phyloP scores from a whole-genome alignment of 2,329 filamentous ascomycete genomes.

The Cladosporium austrohemisphaericum region DNA sequence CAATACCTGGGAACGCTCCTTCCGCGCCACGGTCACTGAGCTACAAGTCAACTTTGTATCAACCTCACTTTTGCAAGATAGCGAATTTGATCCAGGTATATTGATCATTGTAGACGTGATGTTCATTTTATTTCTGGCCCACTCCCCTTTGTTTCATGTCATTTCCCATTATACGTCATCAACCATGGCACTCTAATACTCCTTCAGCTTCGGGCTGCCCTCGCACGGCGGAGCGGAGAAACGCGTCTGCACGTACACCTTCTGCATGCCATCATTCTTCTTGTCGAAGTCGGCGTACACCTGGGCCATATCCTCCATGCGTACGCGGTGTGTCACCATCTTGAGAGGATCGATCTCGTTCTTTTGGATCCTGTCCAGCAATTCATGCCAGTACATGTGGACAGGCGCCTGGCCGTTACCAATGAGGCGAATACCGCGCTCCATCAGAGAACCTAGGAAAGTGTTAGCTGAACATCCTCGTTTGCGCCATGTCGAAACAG shows the following conservation, averaged over 20 bases:
- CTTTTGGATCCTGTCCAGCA: slow-evolving; percentile 64
- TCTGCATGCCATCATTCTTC: slow-evolving; percentile 70
- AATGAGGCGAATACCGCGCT: slow-evolving; percentile 77
- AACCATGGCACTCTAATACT: slow-evolving; percentile 2
- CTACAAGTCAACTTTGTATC: no score
- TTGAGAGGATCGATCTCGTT: slow-evolving; percentile 69
- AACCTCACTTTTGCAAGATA: no score
- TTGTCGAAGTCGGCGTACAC: slow-evolving; percentile 65
- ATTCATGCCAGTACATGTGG: slow-evolving; percentile 76
- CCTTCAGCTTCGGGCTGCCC: slow-evolving; percentile 43
- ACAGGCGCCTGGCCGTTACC: slow-evolving; percentile 69
- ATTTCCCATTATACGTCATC: not conserved
- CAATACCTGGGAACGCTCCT: no score
- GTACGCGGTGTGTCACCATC: slow-evolving; percentile 76
- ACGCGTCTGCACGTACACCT: slow-evolving; percentile 66
- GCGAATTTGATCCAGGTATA: no score
- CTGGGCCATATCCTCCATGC: slow-evolving; percentile 47
- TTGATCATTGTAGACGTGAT: no score
- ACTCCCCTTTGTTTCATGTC: no score
- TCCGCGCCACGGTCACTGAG: no score
- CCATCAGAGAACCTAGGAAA: slow-evolving; percentile 66
- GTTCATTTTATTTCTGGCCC: no score
- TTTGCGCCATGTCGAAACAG: not conserved
- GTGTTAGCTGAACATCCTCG: not conserved
- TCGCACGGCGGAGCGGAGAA: slow-evolving; percentile 51